Evolutionary conservation across 768 basidiomycete species (phyloP).

Genomic region (Xerocomellus intermedius): DNA sequence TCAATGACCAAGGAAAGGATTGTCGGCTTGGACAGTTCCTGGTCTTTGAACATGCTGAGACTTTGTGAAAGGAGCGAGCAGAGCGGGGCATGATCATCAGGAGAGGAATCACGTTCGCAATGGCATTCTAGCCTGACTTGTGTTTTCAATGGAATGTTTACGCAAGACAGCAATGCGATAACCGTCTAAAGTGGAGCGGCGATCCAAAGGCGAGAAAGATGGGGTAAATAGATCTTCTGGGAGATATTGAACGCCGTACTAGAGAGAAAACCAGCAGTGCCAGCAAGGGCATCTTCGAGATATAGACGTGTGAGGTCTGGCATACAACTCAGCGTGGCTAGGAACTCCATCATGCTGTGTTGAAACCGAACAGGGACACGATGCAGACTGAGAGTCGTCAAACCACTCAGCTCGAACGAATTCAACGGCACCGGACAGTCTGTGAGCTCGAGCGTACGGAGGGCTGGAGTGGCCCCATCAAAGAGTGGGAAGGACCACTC

Average conservation of each 20-base stretch:
- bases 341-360: slow-evolving; percentile 31
- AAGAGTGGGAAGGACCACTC: neutral
- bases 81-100: neutral
- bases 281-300: slow-evolving; percentile 32
- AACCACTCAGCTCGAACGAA: slow-evolving; percentile 10
- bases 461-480: neutral
- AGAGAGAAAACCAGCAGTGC: neutral
- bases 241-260: neutral
- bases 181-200: slow-evolving; percentile 7
- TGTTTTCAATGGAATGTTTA: slow-evolving; percentile 1
- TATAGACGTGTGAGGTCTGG: slow-evolving; percentile 33
- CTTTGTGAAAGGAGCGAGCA: neutral
- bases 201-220: slow-evolving; percentile 9
- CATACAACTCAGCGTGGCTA: slow-evolving; percentile 34
- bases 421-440: neutral
- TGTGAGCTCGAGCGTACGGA: neutral
- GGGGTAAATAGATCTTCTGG: neutral
- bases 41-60: neutral
- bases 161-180: slow-evolving; percentile 1
- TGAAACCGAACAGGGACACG: slow-evolving; percentile 18
- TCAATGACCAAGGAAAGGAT: neutral
- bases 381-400: slow-evolving; percentile 37
- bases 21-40: neutral
- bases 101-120: too few species aligned
- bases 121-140: neutral